Conservation (phyloP, 1,139 yeast genomes). For the Geotrichum carabidarum region DNA sequence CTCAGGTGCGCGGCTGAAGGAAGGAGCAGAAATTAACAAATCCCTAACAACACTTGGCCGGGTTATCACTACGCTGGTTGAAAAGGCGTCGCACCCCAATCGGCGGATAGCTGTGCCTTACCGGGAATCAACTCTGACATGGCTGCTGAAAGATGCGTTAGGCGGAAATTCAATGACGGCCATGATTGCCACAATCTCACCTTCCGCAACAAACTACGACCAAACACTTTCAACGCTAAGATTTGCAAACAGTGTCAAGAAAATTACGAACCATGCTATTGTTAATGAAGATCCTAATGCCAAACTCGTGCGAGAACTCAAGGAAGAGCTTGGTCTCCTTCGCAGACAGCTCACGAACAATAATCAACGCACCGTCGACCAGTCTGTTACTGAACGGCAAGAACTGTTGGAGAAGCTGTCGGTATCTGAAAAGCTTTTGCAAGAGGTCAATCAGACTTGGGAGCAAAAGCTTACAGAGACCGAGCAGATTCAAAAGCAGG, state of each 20-base stretch:
- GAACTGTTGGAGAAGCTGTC: conserved; percentile 28
- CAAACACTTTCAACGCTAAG: conserved; percentile 59
- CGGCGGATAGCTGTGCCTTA: conserved; percentile 45
- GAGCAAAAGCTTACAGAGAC: conserved; percentile 29
- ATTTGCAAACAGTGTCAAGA: conserved; percentile 44
- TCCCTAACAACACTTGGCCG: conserved; percentile 85
- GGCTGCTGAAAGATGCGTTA: conserved; percentile 56
- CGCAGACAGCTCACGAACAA: conserved; percentile 19
- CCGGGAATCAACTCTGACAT: conserved; percentile 58
- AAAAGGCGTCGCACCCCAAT: conserved; percentile 23
- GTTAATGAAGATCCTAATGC: conserved; percentile 26
- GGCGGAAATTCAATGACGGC: conserved; percentile 66
- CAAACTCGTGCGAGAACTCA: conserved; percentile 30
- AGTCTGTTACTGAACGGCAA: not conserved
- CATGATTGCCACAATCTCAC: conserved; percentile 64
- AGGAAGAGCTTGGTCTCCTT: conserved; percentile 28
- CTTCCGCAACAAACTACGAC: conserved; percentile 51
- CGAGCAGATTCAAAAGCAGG: conserved; percentile 27
- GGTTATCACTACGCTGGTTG: conserved; percentile 48
- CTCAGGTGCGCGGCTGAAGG: conserved; percentile 64
- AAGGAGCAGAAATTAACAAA: conserved; percentile 88
- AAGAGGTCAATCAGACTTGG: conserved; percentile 31
- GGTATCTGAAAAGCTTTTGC: conserved; percentile 29
- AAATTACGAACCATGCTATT: conserved; percentile 28
- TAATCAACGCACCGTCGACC: conserved; percentile 10